A percentile compares a stretch with the other conserved stretches of the same genome.
These are phyloP conservation scores for Pluteus cervinus DNA, from an alignment of 768 basidiomycete species.

Conservation along the genomic window DNA sequence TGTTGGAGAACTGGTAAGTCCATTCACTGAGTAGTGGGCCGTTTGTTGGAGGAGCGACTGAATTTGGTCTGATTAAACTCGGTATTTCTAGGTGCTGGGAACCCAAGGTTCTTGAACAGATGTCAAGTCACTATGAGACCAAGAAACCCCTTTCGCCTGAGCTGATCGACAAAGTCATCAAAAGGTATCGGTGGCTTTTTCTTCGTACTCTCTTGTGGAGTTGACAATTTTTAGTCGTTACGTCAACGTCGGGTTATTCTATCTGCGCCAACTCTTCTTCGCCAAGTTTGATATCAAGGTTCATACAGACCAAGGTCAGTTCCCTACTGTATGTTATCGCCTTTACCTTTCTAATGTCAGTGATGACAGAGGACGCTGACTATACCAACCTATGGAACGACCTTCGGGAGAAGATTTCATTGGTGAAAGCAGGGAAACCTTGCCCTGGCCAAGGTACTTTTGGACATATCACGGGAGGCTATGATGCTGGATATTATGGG, in stretches of 20 bases:
- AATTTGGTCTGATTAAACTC: neutral
- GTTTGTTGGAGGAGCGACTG: neutral
- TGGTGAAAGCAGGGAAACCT: slow-evolving; percentile 55
- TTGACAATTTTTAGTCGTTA: slow-evolving; percentile 43
- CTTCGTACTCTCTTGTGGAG: neutral
- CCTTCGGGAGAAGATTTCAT: slow-evolving; percentile 61
- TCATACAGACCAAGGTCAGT: slow-evolving; percentile 60
- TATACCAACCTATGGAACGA: slow-evolving; percentile 79
- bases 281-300: slow-evolving; percentile 74
- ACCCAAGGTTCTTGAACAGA: slow-evolving; percentile 62
- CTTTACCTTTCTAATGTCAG: slow-evolving; percentile 1
- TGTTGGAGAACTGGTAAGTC: slow-evolving; percentile 82
- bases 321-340: neutral
- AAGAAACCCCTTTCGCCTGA: slow-evolving; percentile 65
- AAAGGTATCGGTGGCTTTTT: slow-evolving; percentile 41
- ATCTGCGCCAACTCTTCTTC: slow-evolving; percentile 81
- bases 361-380: slow-evolving; percentile 46
- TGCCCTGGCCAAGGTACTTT: slow-evolving; percentile 71
- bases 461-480: slow-evolving; percentile 72
- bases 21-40: neutral
- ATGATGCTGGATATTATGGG: slow-evolving; percentile 68
- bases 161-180: slow-evolving; percentile 73
- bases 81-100: slow-evolving; percentile 63
- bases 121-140: slow-evolving; percentile 80
- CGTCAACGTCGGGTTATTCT: slow-evolving; percentile 77